Evolutionary conservation across 2,329 filamentous ascomycete species (phyloP).

Genomic region (Talaromyces sp.): DNA sequence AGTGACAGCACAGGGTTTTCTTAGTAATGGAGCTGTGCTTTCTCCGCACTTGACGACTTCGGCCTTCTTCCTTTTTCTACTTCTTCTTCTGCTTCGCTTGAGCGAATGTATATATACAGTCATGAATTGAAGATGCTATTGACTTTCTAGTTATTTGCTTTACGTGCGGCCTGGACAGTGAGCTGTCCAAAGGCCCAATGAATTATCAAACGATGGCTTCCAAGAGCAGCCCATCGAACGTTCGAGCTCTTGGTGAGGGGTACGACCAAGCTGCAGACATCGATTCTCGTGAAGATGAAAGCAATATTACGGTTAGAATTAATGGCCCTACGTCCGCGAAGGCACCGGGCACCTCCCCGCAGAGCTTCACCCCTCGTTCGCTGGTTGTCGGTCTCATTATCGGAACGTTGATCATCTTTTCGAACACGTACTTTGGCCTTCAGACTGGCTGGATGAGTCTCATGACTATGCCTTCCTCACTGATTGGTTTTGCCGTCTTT

Average conservation of each 20-base stretch:
- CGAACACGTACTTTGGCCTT: constrained; percentile 98
- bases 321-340: neutral
- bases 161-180: neutral
- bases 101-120: neutral
- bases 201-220: constrained; percentile 26
- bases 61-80: neutral
- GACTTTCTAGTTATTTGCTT: neutral
- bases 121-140: neutral
- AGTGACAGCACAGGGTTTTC: neutral
- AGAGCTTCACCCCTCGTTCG: constrained; percentile 78
- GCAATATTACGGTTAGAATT: neutral
- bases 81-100: neutral
- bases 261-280: neutral
- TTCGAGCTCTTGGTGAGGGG: constrained; percentile 5
- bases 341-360: constrained; percentile 22
- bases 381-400: constrained; percentile 74
- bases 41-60: neutral
- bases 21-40: neutral
- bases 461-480: constrained; percentile 94
- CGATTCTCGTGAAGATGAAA: constrained; percentile 2
- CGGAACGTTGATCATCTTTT: constrained; percentile 87
- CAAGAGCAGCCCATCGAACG: neutral
- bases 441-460: constrained; percentile 80
- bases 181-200: constrained; percentile 17
- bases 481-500: constrained; percentile 94